Base-by-base conservation (phyloP, 331 rosid species). In the Prunus yedoensis region DNA sequence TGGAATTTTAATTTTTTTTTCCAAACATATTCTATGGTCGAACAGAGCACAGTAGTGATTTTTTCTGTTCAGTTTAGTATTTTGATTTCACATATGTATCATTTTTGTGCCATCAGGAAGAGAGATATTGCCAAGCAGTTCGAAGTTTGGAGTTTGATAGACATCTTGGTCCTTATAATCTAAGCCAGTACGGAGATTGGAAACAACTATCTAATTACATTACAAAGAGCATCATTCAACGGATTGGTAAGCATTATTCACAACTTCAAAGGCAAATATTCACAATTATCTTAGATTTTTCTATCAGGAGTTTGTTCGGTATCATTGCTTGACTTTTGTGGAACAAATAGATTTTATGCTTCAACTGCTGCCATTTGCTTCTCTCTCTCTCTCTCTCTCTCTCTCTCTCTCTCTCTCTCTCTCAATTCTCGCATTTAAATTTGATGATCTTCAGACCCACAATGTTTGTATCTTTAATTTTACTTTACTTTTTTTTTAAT, bases 141-240 rank as follows among this genome's bases (percentile, higher is more conserved):
- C 90, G 69, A 83, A 83, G 65, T 68, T 70, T 89, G 89, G 97
- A 91, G 85, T 91, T 94, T 77, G 98, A 94, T 89, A 83, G 81
- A 76, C 86, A 89, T 50, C 93, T 94, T 54, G 96, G 98, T 83
- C 97, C 98, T 43, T 91, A 91, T 85, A 86, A 89, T 87, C 88
- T 90, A 53, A 83, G 75, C 75, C 89, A 75, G 59, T 77, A 82
- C 77, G 93, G 83, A 69, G 88, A 86, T 49, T 94, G 97, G 98
- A 94, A 85, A 67, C 87, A 83, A 16, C 81, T 91, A 71, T 94
- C 98, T 71, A 86, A 80, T 72, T 90, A 85, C 81, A 80, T 94
- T 71, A 82, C 89, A 27, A 89, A 80, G 76, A 74, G 75, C 66
- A 52, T 79, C 76, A 89, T 90, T 30, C 88, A 86, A 66, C 83